Percentiles rank a stretch among this genome's conserved stretches.
Evolutionary conservation across 495 filamentous ascomycete species (phyloP).

Genomic region (Pyrenopolyporus hunteri): DNA sequence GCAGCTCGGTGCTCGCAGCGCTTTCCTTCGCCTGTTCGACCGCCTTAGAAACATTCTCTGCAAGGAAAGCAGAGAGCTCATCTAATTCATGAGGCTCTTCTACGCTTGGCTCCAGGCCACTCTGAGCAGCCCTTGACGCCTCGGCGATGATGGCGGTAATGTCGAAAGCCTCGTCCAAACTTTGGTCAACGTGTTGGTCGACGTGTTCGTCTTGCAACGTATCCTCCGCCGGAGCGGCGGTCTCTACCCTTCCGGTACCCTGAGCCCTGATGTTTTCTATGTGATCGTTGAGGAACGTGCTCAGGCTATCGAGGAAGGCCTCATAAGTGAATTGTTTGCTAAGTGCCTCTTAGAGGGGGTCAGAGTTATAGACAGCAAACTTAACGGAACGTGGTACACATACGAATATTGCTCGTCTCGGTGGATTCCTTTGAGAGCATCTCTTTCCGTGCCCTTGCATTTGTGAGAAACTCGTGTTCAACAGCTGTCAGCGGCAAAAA

Average conservation of each 20-base stretch:
- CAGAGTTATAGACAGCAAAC: slow-evolving; percentile 23
- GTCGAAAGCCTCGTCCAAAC: slow-evolving; percentile 33
- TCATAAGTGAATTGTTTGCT: slow-evolving; percentile 81
- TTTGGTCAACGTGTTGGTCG: slow-evolving; percentile 11
- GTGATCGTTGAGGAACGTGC: slow-evolving; percentile 76
- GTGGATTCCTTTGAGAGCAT: slow-evolving; percentile 69
- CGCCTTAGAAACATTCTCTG: slow-evolving; percentile 43
- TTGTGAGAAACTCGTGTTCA: slow-evolving; percentile 76
- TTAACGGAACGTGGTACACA: slow-evolving; percentile 16
- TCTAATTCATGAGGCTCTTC: slow-evolving; percentile 32
- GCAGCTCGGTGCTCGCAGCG: slow-evolving; percentile 32
- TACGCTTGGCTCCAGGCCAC: slow-evolving; percentile 16
- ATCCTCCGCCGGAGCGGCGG: slow-evolving; percentile 46
- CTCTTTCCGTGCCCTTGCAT: slow-evolving; percentile 66
- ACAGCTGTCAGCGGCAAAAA: slow-evolving; percentile 68
- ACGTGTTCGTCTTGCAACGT: slow-evolving; percentile 20
- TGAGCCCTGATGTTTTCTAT: slow-evolving; percentile 66
- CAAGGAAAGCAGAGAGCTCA: slow-evolving; percentile 41
- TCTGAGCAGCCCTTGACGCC: slow-evolving; percentile 42
- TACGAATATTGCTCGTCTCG: slow-evolving; percentile 63
- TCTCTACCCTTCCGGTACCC: slow-evolving; percentile 50
- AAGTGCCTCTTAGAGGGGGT: slow-evolving; percentile 54
- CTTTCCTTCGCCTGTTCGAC: slow-evolving; percentile 41
- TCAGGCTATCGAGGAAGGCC: slow-evolving; percentile 76
- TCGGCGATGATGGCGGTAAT: slow-evolving; percentile 44